Base-by-base conservation (phyloP, 805 yeast genomes). In the Candida stauntonica region DNA sequence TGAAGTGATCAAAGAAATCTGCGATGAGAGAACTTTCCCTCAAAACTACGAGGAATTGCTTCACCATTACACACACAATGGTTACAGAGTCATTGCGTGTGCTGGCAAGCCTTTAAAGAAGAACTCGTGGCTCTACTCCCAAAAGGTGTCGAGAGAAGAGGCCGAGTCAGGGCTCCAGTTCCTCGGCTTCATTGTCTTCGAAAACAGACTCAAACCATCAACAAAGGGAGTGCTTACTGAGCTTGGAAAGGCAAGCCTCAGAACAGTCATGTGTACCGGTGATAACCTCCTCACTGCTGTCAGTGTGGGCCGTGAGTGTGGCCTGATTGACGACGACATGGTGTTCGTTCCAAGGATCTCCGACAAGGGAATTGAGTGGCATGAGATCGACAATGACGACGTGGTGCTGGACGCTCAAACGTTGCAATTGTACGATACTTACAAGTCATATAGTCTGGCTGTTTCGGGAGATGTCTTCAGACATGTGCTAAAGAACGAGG, bases 181-280 rank as follows among this genome's bases (percentile, higher is more conserved):
- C 58, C 58, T 82, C 31, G 99, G 99, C 0, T 88, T 93, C 51
- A 85, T 93, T 43, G 70, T 93, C 3, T 93, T 93, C 65, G 98
- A 93, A 57, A 93, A 93, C 61, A 86, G 87, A 60, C 67, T 93
- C 53, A 93, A 93, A 56, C 64, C 71, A 1, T 67, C 82, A 1
- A 83, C 96, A 0, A 68, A 67, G 7, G 61, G 65, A 0, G 86
- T 89, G 0, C 68, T 93, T 35, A 47, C 60, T 11, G 70, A 75
- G 42, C 67, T 93, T 35, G 65, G 66, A 17, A 68, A 67, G 5
- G 97, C 99, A 0, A 69, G 75, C 17, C 72, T 93, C 35, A 70
- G 97, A 50, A 85, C 93, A 0, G 66, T 88, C 20, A 93, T 93
- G 99, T 93, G 99, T 61, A 93, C 99, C 0, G 99, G 99, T 38